Evolutionary conservation across 805 yeast species (phyloP), one percentile per base, ranked within the genome.

Genomic region (Lipomyces japonicus): DNA sequence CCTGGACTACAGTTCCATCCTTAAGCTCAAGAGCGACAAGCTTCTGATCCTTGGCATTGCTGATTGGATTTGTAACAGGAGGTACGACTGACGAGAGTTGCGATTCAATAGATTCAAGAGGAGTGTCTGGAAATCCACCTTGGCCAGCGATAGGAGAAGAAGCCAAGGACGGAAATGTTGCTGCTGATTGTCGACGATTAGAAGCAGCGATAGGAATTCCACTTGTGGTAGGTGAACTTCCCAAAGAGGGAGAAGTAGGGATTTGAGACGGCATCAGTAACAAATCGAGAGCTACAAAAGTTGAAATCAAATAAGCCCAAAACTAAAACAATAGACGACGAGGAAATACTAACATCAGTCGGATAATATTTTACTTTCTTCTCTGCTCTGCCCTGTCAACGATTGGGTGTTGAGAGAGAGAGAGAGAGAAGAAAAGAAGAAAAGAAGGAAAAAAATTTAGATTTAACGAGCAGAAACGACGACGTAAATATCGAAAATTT

Each of bases 1-100:
- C 99, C 63, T 79, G 81, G 74, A 88, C 88, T 28, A 87, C 82
- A 19, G 97, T 96, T 18, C 97, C 98, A 66, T 89, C 86, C 46
- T 59, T 57, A 38, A 61, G 53, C 39, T 61, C 64, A 25, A 61
- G 36, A n/a, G 47, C 42, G 25, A 55, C 60, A 10, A 52, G 48
- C 46, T 47, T 51, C n/a, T 23, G n/a, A 28, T 22, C 32, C 21
- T 50, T 55, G 21, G 44, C 44, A 34, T 34, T 41, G 35, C 25
- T 43, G 40, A 60, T 42, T 19, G 59, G 36, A 19, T 47, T 44
- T 9, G 56, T 51, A 34, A 55, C 57, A n/a, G 62, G 62, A 7
- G 52, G 45, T 5, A 46, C 38, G 28, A 44, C 35, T 9, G 14
- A 19, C n/a, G 50, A 4, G 6, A 41, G 16, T 14, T 41, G 40